phyloP scores from a whole-genome alignment of 371 early-diverging fungal species.

The Syncephalastrum racemosum region DNA sequence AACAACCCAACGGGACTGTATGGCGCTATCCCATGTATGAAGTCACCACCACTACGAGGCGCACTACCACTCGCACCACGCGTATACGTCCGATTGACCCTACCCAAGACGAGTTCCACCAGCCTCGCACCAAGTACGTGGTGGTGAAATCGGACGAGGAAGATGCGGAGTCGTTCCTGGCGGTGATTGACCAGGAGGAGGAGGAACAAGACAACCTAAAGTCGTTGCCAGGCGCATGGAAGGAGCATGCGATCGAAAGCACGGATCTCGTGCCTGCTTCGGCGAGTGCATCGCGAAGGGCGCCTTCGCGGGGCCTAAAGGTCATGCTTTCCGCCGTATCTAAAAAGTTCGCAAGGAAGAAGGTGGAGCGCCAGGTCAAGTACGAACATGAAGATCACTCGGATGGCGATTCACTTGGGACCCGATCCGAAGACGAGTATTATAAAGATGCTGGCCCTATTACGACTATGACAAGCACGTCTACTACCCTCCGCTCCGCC shows the following conservation, averaged over 20 bases:
- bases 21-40: constrained; percentile 33
- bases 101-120: constrained; percentile 12
- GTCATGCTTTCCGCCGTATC: constrained; percentile 57
- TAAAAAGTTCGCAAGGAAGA: constrained; percentile 49
- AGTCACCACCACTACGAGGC: constrained; percentile 36
- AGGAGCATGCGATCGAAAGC: constrained; percentile 13
- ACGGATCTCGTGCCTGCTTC: background rate
- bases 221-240: constrained; percentile 15
- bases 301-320: constrained; percentile 12
- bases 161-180: constrained; percentile 40
- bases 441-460: constrained; percentile 1
- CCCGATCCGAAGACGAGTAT: background rate
- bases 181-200: constrained; percentile 25
- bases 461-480: constrained; percentile 13
- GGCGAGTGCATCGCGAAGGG: background rate
- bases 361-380: constrained; percentile 31
- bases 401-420: background rate
- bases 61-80: constrained; percentile 38
- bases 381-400: background rate
- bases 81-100: constrained; percentile 39
- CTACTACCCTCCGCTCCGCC: constrained; percentile 13
- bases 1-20: background rate
- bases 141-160: constrained; percentile 37
- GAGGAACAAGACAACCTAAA: background rate
- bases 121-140: constrained; percentile 32